A percentile compares a stretch with the other conserved stretches of the same genome.
Evolutionary conservation across 2,329 filamentous ascomycete species (phyloP).

Genomic region (Fusarium nurragi): DNA sequence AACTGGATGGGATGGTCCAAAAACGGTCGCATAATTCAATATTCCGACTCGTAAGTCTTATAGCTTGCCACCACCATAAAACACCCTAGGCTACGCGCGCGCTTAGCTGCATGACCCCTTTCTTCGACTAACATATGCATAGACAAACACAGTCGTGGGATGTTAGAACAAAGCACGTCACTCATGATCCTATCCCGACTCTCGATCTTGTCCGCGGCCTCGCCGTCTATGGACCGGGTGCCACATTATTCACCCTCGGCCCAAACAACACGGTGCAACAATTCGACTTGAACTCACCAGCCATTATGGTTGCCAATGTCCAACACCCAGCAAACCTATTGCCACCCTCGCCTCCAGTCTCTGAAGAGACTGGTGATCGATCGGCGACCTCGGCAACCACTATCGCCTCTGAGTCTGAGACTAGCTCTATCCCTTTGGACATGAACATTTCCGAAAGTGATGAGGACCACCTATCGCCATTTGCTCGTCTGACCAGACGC

Average conservation of each 20-base stretch:
- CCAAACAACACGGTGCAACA: constrained; percentile 91
- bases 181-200: constrained; percentile 87
- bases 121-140: constrained; percentile 48
- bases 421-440: constrained; percentile 65
- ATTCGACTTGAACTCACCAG: constrained; percentile 87
- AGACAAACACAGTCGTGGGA: constrained; percentile 96
- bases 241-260: constrained; percentile 90
- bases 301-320: constrained; percentile 83
- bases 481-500: constrained; percentile 78
- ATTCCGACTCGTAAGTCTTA: constrained; percentile 80
- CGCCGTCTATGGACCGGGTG: constrained; percentile 87
- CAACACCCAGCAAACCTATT: constrained; percentile 84
- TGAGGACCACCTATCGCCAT: constrained; percentile 78
- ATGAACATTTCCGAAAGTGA: constrained; percentile 76
- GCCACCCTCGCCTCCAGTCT: constrained; percentile 84
- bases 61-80: constrained; percentile 31
- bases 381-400: constrained; percentile 57
- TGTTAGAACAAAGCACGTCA: constrained; percentile 96
- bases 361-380: constrained; percentile 73
- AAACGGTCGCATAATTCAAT: constrained; percentile 94
- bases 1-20: constrained; percentile 99
- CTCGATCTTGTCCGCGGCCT: constrained; percentile 83
- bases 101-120: constrained; percentile 51
- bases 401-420: constrained; percentile 63
- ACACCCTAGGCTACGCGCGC: constrained; percentile 55